Conservation (phyloP, 768 basidiomycete genomes). For the Agrocybe pediades region DNA sequence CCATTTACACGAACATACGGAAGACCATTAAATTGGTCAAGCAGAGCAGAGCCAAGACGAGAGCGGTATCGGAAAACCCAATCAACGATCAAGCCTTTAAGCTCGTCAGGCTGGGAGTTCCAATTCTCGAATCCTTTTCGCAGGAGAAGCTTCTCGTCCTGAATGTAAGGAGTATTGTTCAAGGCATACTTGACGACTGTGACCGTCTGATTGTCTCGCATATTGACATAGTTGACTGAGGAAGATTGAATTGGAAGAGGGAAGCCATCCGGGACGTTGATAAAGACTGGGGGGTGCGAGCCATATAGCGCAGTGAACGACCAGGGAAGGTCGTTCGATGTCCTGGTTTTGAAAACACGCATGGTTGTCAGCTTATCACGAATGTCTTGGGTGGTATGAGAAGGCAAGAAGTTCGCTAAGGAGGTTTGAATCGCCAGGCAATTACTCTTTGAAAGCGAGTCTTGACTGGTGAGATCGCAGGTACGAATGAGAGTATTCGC, state of each 20-base stretch:
- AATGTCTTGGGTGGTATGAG: not conserved
- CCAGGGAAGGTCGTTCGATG: not conserved
- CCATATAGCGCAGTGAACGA: not conserved
- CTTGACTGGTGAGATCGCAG: not conserved
- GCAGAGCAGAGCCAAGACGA: constrained; percentile 8
- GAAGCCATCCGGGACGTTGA: constrained; percentile 4
- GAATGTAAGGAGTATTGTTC: not conserved
- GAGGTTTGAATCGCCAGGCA: not conserved
- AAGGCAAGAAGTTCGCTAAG: constrained; percentile 1
- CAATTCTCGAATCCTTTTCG: constrained; percentile 28
- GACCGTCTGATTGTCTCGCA: constrained; percentile 3
- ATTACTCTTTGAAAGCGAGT: not conserved
- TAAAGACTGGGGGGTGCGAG: constrained; percentile 3
- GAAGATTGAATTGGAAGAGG: constrained; percentile 9
- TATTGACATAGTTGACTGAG: constrained; percentile 12
- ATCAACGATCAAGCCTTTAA: constrained; percentile 26
- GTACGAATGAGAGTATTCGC: not conserved
- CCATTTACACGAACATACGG: constrained; percentile 29
- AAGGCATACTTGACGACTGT: constrained; percentile 7
- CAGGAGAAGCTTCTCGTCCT: constrained; percentile 21
- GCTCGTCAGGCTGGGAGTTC: constrained; percentile 19
- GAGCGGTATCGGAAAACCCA: constrained; percentile 23
- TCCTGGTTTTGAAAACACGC: constrained; percentile 1
- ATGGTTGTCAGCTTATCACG: not conserved
- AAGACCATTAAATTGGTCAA: constrained; percentile 16